Evolutionary conservation across 495 filamentous ascomycete genomes (phyloP).

Genomic region (Podospora bellae-mahoneyi): DNA sequence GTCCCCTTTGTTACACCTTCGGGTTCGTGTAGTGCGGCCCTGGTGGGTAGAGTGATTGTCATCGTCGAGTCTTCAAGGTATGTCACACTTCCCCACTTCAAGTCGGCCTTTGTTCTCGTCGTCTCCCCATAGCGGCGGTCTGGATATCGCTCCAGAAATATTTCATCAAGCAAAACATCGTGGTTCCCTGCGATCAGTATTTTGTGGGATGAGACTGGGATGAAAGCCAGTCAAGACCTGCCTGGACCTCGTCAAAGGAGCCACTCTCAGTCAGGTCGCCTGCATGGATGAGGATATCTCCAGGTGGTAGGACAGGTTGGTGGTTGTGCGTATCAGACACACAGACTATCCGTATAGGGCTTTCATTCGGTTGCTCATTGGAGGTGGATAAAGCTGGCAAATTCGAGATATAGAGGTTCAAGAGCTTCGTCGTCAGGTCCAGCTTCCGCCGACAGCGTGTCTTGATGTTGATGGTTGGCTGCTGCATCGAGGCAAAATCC

Average conservation of each 20-base stretch:
- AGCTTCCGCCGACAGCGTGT: not conserved
- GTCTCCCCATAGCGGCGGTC: constrained; percentile 10
- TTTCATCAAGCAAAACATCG: constrained; percentile 15
- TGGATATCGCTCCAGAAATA: constrained; percentile 11
- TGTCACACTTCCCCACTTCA: constrained; percentile 14
- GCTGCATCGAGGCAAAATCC: constrained; percentile 3
- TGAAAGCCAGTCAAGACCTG: constrained; percentile 14
- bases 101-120: constrained; percentile 1
- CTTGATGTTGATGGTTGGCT: constrained; percentile 13
- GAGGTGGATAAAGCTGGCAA: not conserved
- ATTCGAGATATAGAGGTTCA: not conserved
- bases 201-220: constrained; percentile 17
- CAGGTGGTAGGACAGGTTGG: constrained; percentile 8
- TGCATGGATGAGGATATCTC: constrained; percentile 17
- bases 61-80: constrained; percentile 13
- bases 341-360: constrained; percentile 12
- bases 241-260: constrained; percentile 16
- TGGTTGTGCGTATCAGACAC: constrained; percentile 17
- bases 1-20: not conserved
- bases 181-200: constrained; percentile 19
- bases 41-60: constrained; percentile 1
- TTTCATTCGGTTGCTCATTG: not conserved
- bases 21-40: not conserved
- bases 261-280: constrained; percentile 17
- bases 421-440: not conserved